Evolutionary conservation across 192 early-diverging fungal species (phyloP).

Genomic region (Podila epicladia): DNA sequence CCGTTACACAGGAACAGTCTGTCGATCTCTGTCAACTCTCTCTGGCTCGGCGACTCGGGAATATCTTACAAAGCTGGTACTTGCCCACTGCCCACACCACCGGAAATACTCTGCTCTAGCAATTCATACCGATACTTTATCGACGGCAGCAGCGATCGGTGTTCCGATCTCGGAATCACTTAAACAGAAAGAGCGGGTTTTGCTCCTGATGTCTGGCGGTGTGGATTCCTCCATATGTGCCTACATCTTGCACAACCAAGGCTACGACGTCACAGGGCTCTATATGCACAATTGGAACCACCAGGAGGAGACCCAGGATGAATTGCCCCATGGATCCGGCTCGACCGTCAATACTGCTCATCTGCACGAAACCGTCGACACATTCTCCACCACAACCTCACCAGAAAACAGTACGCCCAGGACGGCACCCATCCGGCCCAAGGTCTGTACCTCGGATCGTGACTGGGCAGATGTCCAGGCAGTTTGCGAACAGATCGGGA

Average conservation of each 20-base stretch:
- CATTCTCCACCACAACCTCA: background rate
- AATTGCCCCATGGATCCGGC: constrained; percentile 29
- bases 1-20: too few relatives aligned
- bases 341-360: background rate
- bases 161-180: background rate
- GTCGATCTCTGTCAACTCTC: too few relatives aligned
- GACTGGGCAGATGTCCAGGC: constrained; percentile 84
- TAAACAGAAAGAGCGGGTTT: constrained; percentile 54
- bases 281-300: constrained; percentile 95
- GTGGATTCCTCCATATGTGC: constrained; percentile 94
- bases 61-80: too few relatives aligned
- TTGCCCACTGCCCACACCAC: too few relatives aligned
- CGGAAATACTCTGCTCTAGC: too few relatives aligned
- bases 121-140: too few relatives aligned
- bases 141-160: too few relatives aligned
- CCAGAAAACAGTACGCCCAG: background rate
- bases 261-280: constrained; percentile 76
- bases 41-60: too few relatives aligned
- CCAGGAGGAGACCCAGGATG: constrained; percentile 76
- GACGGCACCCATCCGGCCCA: constrained; percentile 31
- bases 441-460: constrained; percentile 75
- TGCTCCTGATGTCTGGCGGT: constrained; percentile 93
- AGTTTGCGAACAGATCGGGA: constrained; percentile 74
- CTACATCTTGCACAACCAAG: constrained; percentile 71
- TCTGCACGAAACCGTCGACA: background rate